Evolutionary conservation across 176 grass and related monocot species (phyloP).

Genomic region (Melocanna baccifera): DNA sequence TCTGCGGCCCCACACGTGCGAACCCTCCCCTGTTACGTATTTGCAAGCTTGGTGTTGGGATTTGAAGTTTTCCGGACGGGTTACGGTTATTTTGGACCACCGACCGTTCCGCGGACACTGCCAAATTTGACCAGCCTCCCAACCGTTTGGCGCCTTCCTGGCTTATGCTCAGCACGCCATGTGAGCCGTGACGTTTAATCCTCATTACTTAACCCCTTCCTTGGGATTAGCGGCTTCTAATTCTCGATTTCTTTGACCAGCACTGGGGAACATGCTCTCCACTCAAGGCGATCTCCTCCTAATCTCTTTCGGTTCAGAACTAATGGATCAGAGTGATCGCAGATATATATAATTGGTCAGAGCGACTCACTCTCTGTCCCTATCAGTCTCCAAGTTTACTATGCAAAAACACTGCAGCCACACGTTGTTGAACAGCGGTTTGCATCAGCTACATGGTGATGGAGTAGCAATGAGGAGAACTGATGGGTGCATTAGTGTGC

Average conservation of each 20-base stretch:
- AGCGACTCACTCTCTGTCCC: conserved; percentile 5
- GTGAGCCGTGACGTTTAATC: conserved; percentile 44
- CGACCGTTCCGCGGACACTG: conserved; percentile 33
- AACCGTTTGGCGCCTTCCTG: conserved; percentile 35
- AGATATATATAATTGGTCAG: not conserved
- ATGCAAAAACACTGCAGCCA: not conserved
- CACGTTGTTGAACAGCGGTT: conserved; percentile 25
- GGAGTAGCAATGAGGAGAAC: not conserved
- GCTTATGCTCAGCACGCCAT: conserved; percentile 34
- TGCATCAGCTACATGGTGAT: conserved; percentile 37
- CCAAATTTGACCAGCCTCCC: conserved; percentile 55
- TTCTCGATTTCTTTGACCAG: conserved; percentile 42
- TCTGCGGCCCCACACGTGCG: conserved; percentile 30
- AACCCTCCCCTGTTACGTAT: not conserved
- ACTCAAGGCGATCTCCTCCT: not conserved
- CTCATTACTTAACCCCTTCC: not conserved
- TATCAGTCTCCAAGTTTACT: not conserved
- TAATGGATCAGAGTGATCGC: not conserved
- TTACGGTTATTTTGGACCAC: conserved; percentile 36
- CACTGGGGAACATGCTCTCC: conserved; percentile 34
- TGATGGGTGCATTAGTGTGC: not conserved
- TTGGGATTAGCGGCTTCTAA: conserved; percentile 31
- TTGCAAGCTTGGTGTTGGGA: not conserved
- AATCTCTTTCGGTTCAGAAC: not conserved
- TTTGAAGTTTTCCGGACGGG: not conserved